Percentiles rank a stretch among this genome's conserved stretches.
Evolutionary conservation across 2,329 filamentous ascomycete genomes (phyloP).

Genomic region (Clarireedia hainanense): DNA sequence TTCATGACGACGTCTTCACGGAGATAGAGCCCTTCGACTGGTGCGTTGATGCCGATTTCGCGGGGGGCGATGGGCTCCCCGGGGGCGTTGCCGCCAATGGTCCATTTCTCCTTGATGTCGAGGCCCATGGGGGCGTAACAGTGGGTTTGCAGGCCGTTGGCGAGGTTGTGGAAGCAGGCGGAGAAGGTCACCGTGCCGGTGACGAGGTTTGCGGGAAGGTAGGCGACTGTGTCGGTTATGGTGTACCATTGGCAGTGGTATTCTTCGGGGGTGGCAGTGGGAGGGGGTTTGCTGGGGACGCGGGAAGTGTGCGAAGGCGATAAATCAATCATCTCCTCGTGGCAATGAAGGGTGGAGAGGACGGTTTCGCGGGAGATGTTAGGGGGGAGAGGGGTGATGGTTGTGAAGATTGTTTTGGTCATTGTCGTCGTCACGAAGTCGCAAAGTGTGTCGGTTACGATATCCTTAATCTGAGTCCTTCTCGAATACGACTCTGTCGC

Average conservation of each 20-base stretch:
- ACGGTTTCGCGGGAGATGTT: slow-evolving; percentile 61
- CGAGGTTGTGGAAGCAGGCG: slow-evolving; percentile 69
- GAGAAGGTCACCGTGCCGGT: slow-evolving; percentile 68
- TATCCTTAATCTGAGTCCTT: too few species aligned
- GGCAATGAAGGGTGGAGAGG: slow-evolving; percentile 67
- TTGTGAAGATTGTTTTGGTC: slow-evolving; percentile 58
- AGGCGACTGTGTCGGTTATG: slow-evolving; percentile 67
- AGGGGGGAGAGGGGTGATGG: slow-evolving; percentile 67
- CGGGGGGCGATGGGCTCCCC: slow-evolving; percentile 58
- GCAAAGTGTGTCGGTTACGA: too few species aligned
- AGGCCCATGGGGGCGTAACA: slow-evolving; percentile 76
- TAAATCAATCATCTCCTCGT: slow-evolving; percentile 77
- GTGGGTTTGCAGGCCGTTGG: slow-evolving; percentile 70
- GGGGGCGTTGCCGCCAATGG: slow-evolving; percentile 60
- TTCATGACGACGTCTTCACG: slow-evolving; percentile 77
- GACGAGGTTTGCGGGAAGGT: slow-evolving; percentile 57
- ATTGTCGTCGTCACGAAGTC: slow-evolving; percentile 9
- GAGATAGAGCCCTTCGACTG: slow-evolving; percentile 64
- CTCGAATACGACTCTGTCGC: too few species aligned
- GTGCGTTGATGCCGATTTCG: slow-evolving; percentile 61
- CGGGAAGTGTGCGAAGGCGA: slow-evolving; percentile 52
- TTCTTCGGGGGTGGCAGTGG: slow-evolving; percentile 64
- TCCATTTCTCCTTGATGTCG: slow-evolving; percentile 73
- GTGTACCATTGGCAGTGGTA: slow-evolving; percentile 68
- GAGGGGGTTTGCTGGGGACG: slow-evolving; percentile 58